Percentiles rank a stretch among this genome's conserved stretches.
These are phyloP conservation scores for Ceratocystis papillata DNA, from an alignment of 2,329 filamentous ascomycete genomes.

Conservation along the genomic window DNA sequence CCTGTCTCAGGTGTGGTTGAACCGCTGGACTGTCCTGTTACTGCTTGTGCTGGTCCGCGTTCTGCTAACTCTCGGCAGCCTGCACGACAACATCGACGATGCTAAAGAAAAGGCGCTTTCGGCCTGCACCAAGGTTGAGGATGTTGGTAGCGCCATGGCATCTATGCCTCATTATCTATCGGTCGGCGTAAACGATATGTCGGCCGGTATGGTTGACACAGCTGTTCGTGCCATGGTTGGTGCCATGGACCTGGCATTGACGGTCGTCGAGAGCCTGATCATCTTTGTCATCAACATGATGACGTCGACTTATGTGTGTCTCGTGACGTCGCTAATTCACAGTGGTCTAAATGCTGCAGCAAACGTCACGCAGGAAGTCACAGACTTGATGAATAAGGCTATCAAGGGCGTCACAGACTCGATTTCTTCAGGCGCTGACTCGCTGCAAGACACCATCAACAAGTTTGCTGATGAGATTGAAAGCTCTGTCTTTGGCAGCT, in stretches of 20 bases:
- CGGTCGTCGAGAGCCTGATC: constrained; percentile 74
- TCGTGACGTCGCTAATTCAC: constrained; percentile 72
- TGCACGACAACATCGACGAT: constrained; percentile 62
- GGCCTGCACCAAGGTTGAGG: constrained; percentile 85
- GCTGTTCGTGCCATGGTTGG: constrained; percentile 69
- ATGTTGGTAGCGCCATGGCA: constrained; percentile 86
- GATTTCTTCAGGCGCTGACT: constrained; percentile 48
- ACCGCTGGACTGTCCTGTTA: constrained; percentile 88
- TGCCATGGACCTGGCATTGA: constrained; percentile 67
- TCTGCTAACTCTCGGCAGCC: constrained; percentile 60
- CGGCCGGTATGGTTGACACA: constrained; percentile 67
- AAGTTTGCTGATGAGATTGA: constrained; percentile 38
- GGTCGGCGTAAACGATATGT: constrained; percentile 74
- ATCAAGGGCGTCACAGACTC: constrained; percentile 46
- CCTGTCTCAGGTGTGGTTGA: constrained; percentile 93
- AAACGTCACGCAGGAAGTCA: constrained; percentile 42
- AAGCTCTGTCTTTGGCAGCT: constrained; percentile 41
- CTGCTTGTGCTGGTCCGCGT: constrained; percentile 74
- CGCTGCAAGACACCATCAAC: constrained; percentile 40
- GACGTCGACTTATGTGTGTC: constrained; percentile 78
- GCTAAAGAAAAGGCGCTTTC: constrained; percentile 74
- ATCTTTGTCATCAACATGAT: constrained; percentile 88
- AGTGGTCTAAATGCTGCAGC: constrained; percentile 62
- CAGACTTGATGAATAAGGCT: constrained; percentile 40
- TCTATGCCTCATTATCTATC: constrained; percentile 97